These are phyloP conservation scores for Hericium alpestre DNA, from an alignment of 768 basidiomycete genomes.

Conservation along the genomic window DNA sequence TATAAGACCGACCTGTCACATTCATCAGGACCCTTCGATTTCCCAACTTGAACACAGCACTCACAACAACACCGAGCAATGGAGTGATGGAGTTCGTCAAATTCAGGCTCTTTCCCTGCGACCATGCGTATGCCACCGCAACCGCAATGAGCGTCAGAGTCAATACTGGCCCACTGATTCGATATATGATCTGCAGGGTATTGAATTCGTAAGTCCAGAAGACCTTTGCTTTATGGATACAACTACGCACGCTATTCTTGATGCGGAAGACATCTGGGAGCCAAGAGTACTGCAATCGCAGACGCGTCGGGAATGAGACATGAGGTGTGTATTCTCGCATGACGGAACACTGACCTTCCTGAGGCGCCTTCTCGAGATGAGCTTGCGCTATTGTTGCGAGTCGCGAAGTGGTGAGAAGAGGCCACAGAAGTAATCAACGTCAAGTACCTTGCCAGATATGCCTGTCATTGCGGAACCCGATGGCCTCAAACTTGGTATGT, in stretches of 20 bases:
- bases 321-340: not conserved
- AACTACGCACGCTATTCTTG: constrained; percentile 61
- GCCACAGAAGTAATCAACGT: too few species aligned
- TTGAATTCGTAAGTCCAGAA: not conserved
- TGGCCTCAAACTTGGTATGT: too few species aligned
- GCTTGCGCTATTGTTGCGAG: constrained; percentile 8
- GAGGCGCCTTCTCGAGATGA: constrained; percentile 8
- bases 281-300: constrained; percentile 63
- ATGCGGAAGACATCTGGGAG: constrained; percentile 77
- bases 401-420: not conserved
- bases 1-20: constrained; percentile 70
- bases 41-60: constrained; percentile 16
- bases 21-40: not conserved
- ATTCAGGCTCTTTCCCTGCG: constrained; percentile 45
- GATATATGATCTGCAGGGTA: constrained; percentile 46
- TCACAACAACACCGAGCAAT: constrained; percentile 78
- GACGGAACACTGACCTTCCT: constrained; percentile 10
- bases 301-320: not conserved
- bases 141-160: constrained; percentile 73
- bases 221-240: too few species aligned
- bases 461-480: too few species aligned
- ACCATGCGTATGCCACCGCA: constrained; percentile 47
- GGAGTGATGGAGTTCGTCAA: constrained; percentile 82
- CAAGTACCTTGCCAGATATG: too few species aligned
- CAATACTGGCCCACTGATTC: constrained; percentile 72